Conservation (phyloP, 1,284 basidiomycete genomes). For the Mycena citricolor region DNA sequence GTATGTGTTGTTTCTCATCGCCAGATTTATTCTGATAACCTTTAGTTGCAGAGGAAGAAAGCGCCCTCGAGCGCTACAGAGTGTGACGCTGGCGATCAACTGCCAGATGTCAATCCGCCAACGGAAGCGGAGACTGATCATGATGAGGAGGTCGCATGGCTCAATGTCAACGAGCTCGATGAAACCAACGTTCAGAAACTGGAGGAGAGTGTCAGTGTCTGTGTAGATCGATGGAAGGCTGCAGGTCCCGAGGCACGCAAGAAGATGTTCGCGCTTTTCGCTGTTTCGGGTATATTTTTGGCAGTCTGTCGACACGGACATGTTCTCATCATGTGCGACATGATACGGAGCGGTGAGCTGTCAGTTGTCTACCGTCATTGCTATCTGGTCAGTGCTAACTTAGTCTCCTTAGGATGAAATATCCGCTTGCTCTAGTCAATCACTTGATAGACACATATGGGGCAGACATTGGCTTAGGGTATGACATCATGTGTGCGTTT, state of each 20-base stretch:
- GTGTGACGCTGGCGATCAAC: no score
- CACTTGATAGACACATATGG: constrained; percentile 26
- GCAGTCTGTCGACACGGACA: constrained; percentile 31
- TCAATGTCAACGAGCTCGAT: constrained; percentile 17
- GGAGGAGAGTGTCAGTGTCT: constrained; percentile 21
- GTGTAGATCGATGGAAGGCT: constrained; percentile 35
- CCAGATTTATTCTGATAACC: neutral
- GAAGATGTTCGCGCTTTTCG: constrained; percentile 32
- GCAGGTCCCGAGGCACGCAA: constrained; percentile 33
- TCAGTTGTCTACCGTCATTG: constrained; percentile 23
- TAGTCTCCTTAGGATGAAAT: constrained; percentile 40
- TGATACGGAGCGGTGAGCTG: constrained; percentile 32
- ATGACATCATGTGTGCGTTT: constrained; percentile 38
- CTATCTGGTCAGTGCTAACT: constrained; percentile 26
- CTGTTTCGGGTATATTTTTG: constrained; percentile 34
- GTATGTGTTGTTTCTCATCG: neutral
- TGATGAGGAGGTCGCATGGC: constrained; percentile 17
- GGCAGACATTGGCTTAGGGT: constrained; percentile 24
- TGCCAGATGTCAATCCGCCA: no score
- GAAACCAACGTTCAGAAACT: constrained; percentile 8
- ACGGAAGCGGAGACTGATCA: no score
- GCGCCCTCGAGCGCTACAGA: no score
- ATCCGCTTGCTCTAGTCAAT: constrained; percentile 31
- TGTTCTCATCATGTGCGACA: constrained; percentile 27
- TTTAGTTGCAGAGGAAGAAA: no score